Conservation (phyloP, 179 eudicot genomes). For the Carnegiea gigantea region DNA sequence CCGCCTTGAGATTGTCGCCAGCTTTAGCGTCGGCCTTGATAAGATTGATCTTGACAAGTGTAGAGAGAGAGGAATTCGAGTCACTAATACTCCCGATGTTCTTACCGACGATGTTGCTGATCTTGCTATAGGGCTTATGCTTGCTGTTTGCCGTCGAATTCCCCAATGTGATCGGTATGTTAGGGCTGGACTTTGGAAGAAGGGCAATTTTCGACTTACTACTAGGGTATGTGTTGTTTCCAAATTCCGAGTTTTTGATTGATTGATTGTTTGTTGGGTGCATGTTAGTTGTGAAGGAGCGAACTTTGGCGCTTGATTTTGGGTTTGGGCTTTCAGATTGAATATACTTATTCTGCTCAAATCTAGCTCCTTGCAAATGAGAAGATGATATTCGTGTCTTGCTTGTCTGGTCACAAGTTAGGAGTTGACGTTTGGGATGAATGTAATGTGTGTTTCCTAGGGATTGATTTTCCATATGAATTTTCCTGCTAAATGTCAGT, state of each 20-base stretch:
- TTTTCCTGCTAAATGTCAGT: not conserved
- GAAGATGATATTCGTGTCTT: not conserved
- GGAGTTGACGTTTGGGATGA: not conserved
- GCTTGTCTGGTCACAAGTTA: not conserved
- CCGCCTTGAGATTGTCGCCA: conserved; percentile 62
- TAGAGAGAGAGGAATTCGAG: conserved; percentile 66
- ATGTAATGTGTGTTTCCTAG: not conserved
- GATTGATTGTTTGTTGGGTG: not conserved
- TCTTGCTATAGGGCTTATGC: conserved; percentile 55
- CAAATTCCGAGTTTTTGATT: not conserved
- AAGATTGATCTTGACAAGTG: conserved; percentile 70
- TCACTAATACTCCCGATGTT: conserved; percentile 73
- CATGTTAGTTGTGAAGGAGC: not conserved
- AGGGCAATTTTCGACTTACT: conserved; percentile 59
- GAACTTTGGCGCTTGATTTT: not conserved
- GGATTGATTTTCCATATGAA: not conserved
- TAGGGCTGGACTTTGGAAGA: conserved; percentile 61
- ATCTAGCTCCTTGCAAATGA: not conserved
- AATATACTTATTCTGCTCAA: not conserved
- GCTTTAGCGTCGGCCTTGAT: conserved; percentile 68
- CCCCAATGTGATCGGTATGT: conserved; percentile 64
- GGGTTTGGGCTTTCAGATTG: not conserved
- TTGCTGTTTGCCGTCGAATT: conserved; percentile 54
- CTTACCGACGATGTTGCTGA: conserved; percentile 89
- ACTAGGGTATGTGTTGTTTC: conserved; percentile 47